Evolutionary conservation across 2,329 filamentous ascomycete species (phyloP), one percentile per base, ranked within the genome.

Genomic region (Phyllosticta paracitricarpa): DNA sequence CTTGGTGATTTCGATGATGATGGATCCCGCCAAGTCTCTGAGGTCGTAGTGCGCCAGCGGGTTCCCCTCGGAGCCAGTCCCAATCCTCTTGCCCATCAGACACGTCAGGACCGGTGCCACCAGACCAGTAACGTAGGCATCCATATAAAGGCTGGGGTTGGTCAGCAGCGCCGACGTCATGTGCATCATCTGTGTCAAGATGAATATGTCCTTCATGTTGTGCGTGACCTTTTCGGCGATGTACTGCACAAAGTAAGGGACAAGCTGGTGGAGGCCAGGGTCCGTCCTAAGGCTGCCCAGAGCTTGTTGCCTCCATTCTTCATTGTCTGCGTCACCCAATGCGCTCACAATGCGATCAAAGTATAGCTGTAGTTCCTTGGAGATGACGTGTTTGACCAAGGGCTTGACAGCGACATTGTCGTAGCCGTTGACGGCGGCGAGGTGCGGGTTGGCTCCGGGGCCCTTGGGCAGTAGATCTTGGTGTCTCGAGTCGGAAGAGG

Each of bases 191-290:
- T 95, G 91, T 22, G 86, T 87, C 24, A 99, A 81, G 4, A 91
- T 85, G 71, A 97, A 97, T 2, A 92, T 82, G 72, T 96, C 89
- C 75, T 96, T 92, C 65, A 96, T 82, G 66, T 87, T 89, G 73
- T 99, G 94, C 1, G 94, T 97, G 57, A 99, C 91, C 75, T 96
- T 94, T 73, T 97, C 93, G 22, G 91, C 88, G 68, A 97, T 89
- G 73, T 96, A 97, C 72, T 95, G 91, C 63, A 96, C 88, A 69
- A 97, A 97, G 76, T 99, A 99, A 0, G 94, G 94, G 28, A 96
- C 86, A 9, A 99, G 84, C 75, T 99, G 94, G 72, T 99, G 94
- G 51, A 97, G 83, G 48, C 93, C 93, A 0, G 94, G 91, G 70
- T 99, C 94, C 62, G 91, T 89, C 57, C 88, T 83, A 25, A 99